These are phyloP conservation scores for Tephrocybe sp. DNA, from an alignment of 768 basidiomycete species.

Conservation along the genomic window DNA sequence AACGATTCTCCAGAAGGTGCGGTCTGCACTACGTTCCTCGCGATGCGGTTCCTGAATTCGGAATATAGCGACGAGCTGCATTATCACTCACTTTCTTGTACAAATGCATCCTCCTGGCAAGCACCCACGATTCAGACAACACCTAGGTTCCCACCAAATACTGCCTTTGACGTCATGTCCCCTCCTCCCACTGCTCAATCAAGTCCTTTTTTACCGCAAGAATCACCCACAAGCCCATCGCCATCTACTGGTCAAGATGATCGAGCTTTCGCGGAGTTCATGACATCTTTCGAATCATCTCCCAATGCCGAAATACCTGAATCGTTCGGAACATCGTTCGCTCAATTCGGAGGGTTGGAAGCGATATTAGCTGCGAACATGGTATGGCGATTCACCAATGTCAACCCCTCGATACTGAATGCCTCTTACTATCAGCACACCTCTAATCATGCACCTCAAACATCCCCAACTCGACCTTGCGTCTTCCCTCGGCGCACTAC, in stretches of 20 bases:
- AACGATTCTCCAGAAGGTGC: slow-evolving; percentile 9
- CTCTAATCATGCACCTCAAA: neutral
- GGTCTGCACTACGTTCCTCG: too few relatives aligned
- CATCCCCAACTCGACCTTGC: neutral
- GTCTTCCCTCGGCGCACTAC: slow-evolving; percentile 1
- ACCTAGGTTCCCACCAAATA: neutral
- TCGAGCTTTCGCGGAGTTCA: slow-evolving; percentile 11
- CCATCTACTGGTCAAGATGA: neutral
- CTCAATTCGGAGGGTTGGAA: neutral
- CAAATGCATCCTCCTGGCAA: neutral
- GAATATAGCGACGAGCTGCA: slow-evolving; percentile 14
- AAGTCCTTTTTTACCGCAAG: neutral
- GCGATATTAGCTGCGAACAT: neutral
- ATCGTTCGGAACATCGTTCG: neutral
- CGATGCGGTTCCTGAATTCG: neutral
- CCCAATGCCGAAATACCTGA: neutral
- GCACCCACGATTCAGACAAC: neutral
- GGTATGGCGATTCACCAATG: neutral
- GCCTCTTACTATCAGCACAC: neutral
- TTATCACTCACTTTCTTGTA: slow-evolving; percentile 9
- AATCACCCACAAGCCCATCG: neutral
- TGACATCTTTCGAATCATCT: slow-evolving; percentile 8
- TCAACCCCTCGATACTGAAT: neutral
- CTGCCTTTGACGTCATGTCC: neutral
- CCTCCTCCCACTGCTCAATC: neutral